Base-by-base conservation (phyloP, 805 yeast species). In the Suhomyces tanzawaensis region DNA sequence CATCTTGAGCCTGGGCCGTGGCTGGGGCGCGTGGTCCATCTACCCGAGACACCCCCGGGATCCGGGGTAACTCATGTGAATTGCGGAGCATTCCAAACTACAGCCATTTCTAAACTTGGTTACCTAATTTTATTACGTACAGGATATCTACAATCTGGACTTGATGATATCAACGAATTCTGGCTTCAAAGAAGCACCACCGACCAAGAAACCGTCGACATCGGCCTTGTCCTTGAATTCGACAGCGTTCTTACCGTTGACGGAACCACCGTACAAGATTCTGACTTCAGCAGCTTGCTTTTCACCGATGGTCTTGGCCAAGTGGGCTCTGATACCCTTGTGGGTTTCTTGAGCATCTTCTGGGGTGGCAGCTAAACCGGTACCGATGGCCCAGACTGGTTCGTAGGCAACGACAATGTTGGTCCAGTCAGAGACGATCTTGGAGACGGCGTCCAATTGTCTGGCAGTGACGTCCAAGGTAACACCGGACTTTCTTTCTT, bases 301-400 rank as follows among this genome's bases (percentile, higher is more conserved):
- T 25, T 67, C 75, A 62, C 95, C 91, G 60, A 91, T 78, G 66
- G 83, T 79, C 58, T 76, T 71, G 53, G 79, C 73, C 66, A 93
- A 78, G 78, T 77, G 89, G 46, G 71, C 77, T 78, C 99, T 86
- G 72, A 93, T 87, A 54, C 76, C 77, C 64, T 78, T 77, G 76
- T 93, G 99, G 60, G 93, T 87, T 52, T 82, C 88, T 76, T 93
- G 96, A 53, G 99, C 99, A 64, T 93, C 99, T 53, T 85, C 86
- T 53, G 99, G 89, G 55, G 99, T 93, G 46, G 99, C 98, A 58
- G 98, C 96, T 62, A 93, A 81, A 63, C 99, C 99, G 55, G 98
- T 90, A 68, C 99, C 99, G 58, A 93, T 93, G 57, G 99, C 99
- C 99, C 99, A 93, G 53, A 93, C 96, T 57, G 99, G 99, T 76